Evolutionary conservation across 73 alveolate genomes (phyloP), one percentile per base, ranked within the genome.

Genomic region (Tetrahymena borealis): DNA sequence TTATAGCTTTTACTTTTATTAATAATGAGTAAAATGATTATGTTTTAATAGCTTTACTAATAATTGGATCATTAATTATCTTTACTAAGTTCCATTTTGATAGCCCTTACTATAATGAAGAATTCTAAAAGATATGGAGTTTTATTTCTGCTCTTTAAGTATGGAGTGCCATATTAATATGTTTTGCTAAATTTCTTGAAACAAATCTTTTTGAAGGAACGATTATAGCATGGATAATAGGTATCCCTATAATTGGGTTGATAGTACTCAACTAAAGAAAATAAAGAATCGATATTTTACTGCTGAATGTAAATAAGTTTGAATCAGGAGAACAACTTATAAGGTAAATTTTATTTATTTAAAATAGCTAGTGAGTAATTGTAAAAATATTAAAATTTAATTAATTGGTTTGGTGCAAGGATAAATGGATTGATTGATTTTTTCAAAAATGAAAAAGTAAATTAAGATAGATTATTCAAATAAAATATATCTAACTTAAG

Each of bases 171-270:
- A 93, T 91, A 4, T 28, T 93, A n/a, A 32, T 93, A 11, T 93
- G 95, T 35, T 93, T 93, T 85, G 38, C 93, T 28, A 93, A 93
- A 41, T 93, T 93, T 40, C 91, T 93, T 32, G 95, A 93, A 40
- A 92, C 90, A n/a, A 92, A 79, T 11, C 91, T 93, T 13, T 93
- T 93, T 40, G 90, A 33, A 79, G 95, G 95, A 38, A 93, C 95
- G 2, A 92, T 93, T 36, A 79, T 79, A 31, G 95, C 95, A 39
- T 93, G 95, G 93, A 35, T 93, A 8, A 92, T 91, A 31, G 95
- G 95, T 7, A 40, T 93, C 33, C 95, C 95, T 28, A 41, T 93
- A 32, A 39, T 93, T 90, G 32, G 90, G 16, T 60, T 93, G 9
- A 92, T 92, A 38, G 91, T 93, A 11, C n/a, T 93, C 32, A 93